Conservation (phyloP, 176 grass and related monocot species). For the Aegilops tauschii region DNA sequence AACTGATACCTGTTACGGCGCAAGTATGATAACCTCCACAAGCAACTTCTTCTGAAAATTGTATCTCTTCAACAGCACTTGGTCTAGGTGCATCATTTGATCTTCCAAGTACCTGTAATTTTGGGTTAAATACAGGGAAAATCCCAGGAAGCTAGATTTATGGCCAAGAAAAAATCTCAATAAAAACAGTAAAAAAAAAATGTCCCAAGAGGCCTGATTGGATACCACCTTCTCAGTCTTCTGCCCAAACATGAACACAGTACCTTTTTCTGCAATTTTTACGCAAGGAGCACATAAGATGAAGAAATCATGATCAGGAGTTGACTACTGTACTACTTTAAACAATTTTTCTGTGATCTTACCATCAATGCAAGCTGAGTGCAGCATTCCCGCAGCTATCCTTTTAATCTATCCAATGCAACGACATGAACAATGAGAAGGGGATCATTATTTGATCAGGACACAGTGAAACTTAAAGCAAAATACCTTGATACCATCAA, state of each 20-base stretch:
- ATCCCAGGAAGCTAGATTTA: not conserved
- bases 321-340: constrained; percentile 10
- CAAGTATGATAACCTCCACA: constrained; percentile 98
- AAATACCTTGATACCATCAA: constrained; percentile 82
- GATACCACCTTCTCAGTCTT: constrained; percentile 73
- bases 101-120: constrained; percentile 68
- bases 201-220: constrained; percentile 6
- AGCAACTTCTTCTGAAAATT: constrained; percentile 75
- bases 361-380: constrained; percentile 92
- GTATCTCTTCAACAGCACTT: constrained; percentile 63
- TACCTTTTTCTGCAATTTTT: constrained; percentile 75
- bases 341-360: constrained; percentile 28
- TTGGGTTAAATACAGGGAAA: constrained; percentile 34
- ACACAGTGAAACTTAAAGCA: constrained; percentile 23
- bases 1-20: constrained; percentile 67
- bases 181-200: constrained; percentile 1
- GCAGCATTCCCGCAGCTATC: constrained; percentile 90
- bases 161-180: not conserved
- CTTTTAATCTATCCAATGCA: constrained; percentile 66
- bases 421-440: constrained; percentile 14
- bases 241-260: constrained; percentile 83
- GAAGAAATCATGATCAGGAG: not conserved
- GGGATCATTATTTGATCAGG: not conserved
- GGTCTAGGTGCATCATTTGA: constrained; percentile 61
- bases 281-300: constrained; percentile 28